Conservation (phyloP, 1,284 basidiomycete genomes). For the Schizophyllum commune region DNA sequence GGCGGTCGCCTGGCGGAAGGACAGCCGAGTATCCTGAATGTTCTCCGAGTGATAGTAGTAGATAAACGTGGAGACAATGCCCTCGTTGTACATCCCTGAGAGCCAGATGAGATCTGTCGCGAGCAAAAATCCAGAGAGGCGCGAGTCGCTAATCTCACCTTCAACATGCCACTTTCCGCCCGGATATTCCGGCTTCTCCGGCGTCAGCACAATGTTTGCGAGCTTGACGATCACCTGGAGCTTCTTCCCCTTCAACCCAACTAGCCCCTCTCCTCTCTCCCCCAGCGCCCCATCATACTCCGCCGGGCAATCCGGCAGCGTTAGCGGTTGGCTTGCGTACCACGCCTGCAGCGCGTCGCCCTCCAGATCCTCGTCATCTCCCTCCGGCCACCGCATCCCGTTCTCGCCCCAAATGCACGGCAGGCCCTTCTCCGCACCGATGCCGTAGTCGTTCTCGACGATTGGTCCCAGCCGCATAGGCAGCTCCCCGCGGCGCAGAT, state of each 20-base stretch:
- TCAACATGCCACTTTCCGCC: slow-evolving; percentile 26
- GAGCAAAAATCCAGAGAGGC: too few relatives aligned
- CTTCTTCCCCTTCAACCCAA: slow-evolving; percentile 7
- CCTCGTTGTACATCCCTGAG: slow-evolving; percentile 11
- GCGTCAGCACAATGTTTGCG: slow-evolving; percentile 22
- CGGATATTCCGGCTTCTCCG: slow-evolving; percentile 17
- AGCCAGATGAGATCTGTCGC: background rate
- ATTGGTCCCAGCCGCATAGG: slow-evolving; percentile 1
- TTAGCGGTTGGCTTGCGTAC: background rate
- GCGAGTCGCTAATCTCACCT: slow-evolving; percentile 10
- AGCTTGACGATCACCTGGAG: slow-evolving; percentile 25
- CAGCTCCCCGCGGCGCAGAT: slow-evolving; percentile 13
- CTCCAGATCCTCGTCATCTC: background rate
- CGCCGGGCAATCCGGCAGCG: slow-evolving; percentile 5
- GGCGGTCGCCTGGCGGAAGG: slow-evolving; percentile 6
- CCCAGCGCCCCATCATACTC: slow-evolving; percentile 3
- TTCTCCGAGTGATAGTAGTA: slow-evolving; percentile 14
- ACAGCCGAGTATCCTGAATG: slow-evolving; percentile 6
- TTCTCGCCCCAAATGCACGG: slow-evolving; percentile 7
- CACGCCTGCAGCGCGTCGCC: background rate
- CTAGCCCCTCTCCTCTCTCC: slow-evolving; percentile 1
- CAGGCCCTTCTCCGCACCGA: background rate
- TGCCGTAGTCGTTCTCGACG: background rate
- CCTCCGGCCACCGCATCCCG: background rate
- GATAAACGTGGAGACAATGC: slow-evolving; percentile 15